These are phyloP conservation scores for Meredithiella fracta DNA, from an alignment of 2,329 filamentous ascomycete genomes.

Conservation along the genomic window DNA sequence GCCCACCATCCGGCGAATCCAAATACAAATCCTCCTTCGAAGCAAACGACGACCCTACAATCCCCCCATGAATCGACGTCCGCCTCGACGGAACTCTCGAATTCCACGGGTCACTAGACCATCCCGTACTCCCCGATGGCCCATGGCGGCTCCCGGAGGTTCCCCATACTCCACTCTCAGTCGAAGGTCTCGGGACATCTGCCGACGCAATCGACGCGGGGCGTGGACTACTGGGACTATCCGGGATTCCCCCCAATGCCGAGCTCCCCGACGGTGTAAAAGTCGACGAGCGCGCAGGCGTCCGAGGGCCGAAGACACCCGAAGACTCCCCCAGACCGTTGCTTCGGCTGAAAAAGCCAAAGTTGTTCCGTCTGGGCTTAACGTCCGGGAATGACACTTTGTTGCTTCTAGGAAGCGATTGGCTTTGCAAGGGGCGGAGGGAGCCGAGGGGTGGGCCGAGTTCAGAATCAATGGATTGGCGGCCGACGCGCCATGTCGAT, in stretches of 20 bases:
- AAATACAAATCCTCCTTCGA: conserved; percentile 50
- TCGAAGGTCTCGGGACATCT: conserved; percentile 60
- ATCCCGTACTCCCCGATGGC: conserved; percentile 42
- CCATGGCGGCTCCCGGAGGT: conserved; percentile 30
- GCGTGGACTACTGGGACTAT: conserved; percentile 42
- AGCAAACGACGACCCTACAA: conserved; percentile 24
- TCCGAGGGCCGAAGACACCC: conserved; percentile 18
- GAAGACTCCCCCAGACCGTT: conserved; percentile 29
- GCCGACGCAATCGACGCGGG: conserved; percentile 53
- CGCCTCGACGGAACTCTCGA: conserved; percentile 60
- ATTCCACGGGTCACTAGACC: conserved; percentile 43
- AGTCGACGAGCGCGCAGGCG: conserved; percentile 16
- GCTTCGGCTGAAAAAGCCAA: conserved; percentile 42
- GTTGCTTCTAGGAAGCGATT: conserved; percentile 52
- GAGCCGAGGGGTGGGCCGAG: conserved; percentile 51
- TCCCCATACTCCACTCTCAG: conserved; percentile 60
- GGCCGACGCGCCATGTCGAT: conserved; percentile 20
- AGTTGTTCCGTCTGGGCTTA: conserved; percentile 29
- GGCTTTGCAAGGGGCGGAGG: conserved; percentile 55
- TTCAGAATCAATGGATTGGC: conserved; percentile 28
- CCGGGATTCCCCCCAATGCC: conserved; percentile 34
- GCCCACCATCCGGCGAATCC: conserved; percentile 37
- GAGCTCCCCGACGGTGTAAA: conserved; percentile 34
- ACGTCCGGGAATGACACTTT: conserved; percentile 27
- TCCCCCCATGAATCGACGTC: conserved; percentile 65